Conservation (phyloP, 306 rosid genomes). For the Pyrus communis region DNA sequence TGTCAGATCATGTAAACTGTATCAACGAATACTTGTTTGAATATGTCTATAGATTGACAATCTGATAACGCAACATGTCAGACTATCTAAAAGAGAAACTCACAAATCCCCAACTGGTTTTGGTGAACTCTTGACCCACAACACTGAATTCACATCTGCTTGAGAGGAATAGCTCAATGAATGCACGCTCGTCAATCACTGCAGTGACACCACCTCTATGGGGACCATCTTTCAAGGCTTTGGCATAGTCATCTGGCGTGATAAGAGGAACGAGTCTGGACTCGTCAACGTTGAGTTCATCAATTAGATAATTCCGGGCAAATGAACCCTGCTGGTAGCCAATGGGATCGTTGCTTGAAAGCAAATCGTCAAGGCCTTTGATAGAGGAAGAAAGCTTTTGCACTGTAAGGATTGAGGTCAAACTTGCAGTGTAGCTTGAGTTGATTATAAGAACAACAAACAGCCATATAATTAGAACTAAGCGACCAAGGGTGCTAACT, state of each 20-base stretch:
- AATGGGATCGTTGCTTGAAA: slow-evolving; percentile 50
- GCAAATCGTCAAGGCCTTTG: slow-evolving; percentile 70
- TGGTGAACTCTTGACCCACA: slow-evolving; percentile 87
- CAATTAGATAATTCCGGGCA: slow-evolving; percentile 42
- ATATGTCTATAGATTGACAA: background rate
- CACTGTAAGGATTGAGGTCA: slow-evolving; percentile 96
- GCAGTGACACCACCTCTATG: slow-evolving; percentile 73
- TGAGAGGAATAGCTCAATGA: slow-evolving; percentile 77
- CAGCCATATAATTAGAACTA: slow-evolving; percentile 78
- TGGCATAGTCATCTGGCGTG: slow-evolving; percentile 47
- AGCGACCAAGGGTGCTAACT: slow-evolving; percentile 83
- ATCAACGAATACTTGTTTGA: background rate
- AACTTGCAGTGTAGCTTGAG: slow-evolving; percentile 95
- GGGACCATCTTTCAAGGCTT: slow-evolving; percentile 68
- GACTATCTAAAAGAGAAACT: slow-evolving; percentile 26
- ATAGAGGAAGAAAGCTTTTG: slow-evolving; percentile 70
- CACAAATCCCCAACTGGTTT: slow-evolving; percentile 97
- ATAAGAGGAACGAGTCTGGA: slow-evolving; percentile 70
- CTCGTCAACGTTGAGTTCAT: slow-evolving; percentile 45
- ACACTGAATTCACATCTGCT: slow-evolving; percentile 63
- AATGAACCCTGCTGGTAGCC: slow-evolving; percentile 76
- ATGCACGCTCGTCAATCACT: slow-evolving; percentile 72
- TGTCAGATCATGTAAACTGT: background rate
- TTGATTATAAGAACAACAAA: slow-evolving; percentile 87
- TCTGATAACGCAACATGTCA: background rate